Base-by-base conservation (phyloP, 805 yeast species). In the Yamadazyma endophytica region DNA sequence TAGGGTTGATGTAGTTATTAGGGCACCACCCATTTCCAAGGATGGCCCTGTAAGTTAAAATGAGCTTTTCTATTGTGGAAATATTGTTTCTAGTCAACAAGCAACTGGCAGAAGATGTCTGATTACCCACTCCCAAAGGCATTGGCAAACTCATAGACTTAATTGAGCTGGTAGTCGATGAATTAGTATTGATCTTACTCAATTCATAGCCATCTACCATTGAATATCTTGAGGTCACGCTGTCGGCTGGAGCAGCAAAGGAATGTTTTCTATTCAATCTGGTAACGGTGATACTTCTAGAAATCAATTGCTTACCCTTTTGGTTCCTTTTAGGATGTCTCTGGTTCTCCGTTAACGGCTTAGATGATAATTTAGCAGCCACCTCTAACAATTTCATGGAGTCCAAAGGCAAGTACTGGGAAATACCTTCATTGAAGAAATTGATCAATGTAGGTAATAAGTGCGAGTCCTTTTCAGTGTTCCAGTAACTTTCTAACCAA, bases 401-500 rank as follows among this genome's bases (percentile, higher is more conserved):
- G 42, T 83, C 90, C 13, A 79, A 56, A 1, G 92, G 94, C 32
- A 82, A 58, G 35, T 54, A 64, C 9, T 54, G 48, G n/a, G 75
- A 64, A n/a, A 79, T 67, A 9, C 79, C 87, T 54, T 84, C 95
- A 52, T 83, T 84, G 49, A 85, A 79, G 50, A 87, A 82, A 47
- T 83, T 83, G 26, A 83, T 70, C 47, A 87, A 59, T 0, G 86
- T 80, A 9, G 92, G 76, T 27, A 88, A 58, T 23, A 79, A 61
- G 16, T 55, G 58, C 39, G 72, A 73, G 52, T 88, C 95, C 5
- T 56, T 33, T 25, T 70, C 66, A 28, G 73, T 75, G 40, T 79
- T 75, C 96, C 96, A 90, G 52, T 82, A 88, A 31, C 92, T 80
- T 54, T 87, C 95, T 54, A 90, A 60, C 98, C 98, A 90, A 21